A percentile compares a stretch with the other conserved stretches of the same genome.
These are phyloP conservation scores for Pichia sp. DNA, from an alignment of 1,139 yeast genomes.

Conservation along the genomic window DNA sequence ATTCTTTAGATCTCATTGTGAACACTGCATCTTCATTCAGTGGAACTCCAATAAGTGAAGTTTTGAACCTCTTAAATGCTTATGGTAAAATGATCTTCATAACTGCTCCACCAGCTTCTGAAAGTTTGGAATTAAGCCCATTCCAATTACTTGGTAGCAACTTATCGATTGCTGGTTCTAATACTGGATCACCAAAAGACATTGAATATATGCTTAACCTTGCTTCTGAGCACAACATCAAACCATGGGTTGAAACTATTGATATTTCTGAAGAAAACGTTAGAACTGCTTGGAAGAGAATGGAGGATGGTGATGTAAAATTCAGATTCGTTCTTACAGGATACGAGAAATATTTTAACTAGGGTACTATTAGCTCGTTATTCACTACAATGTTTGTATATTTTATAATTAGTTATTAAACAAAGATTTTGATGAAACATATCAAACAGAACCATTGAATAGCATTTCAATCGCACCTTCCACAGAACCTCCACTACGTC, in stretches of 20 bases:
- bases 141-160: conserved; percentile 27
- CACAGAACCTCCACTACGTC: conserved; percentile 94
- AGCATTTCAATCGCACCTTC: conserved; percentile 94
- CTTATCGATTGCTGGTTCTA: conserved; percentile 33
- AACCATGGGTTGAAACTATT: conserved; percentile 53
- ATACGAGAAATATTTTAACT: conserved; percentile 32
- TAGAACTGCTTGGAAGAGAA: conserved; percentile 42
- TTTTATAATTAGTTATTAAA: neutral
- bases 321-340: conserved; percentile 62
- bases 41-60: conserved; percentile 30
- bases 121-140: conserved; percentile 26
- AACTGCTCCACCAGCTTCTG: conserved; percentile 35
- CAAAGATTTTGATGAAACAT: neutral
- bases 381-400: neutral
- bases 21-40: conserved; percentile 41
- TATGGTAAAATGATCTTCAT: conserved; percentile 38
- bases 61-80: conserved; percentile 32
- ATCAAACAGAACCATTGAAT: conserved; percentile 43
- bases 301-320: conserved; percentile 48
- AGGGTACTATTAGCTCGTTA: neutral
- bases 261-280: conserved; percentile 45
- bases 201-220: conserved; percentile 47
- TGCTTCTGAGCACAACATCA: conserved; percentile 44
- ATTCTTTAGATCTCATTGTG: conserved; percentile 40
- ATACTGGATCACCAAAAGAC: conserved; percentile 40